These are phyloP conservation scores for Cairneyella variabilis DNA, from an alignment of 495 filamentous ascomycete genomes.

Conservation along the genomic window DNA sequence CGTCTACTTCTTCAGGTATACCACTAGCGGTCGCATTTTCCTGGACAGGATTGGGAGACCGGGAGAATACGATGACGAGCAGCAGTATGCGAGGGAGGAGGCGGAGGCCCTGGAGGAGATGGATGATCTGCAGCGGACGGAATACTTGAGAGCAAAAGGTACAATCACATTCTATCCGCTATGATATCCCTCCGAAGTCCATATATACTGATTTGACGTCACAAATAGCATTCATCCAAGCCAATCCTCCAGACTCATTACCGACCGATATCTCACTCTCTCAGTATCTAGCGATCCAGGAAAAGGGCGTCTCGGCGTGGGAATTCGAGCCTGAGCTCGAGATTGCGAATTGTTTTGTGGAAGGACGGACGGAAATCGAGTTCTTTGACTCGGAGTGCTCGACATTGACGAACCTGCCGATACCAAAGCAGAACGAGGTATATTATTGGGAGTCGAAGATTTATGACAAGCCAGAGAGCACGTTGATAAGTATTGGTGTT, in stretches of 20 bases:
- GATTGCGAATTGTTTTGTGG: constrained; percentile 98
- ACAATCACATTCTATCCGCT: constrained; percentile 23
- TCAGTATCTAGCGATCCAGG: constrained; percentile 96
- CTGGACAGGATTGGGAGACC: constrained; percentile 90
- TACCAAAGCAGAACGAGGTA: constrained; percentile 98
- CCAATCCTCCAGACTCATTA: constrained; percentile 90
- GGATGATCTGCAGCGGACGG: constrained; percentile 87
- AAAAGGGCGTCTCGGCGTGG: constrained; percentile 98
- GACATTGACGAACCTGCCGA: constrained; percentile 92
- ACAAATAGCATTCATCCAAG: constrained; percentile 78
- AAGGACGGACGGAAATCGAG: constrained; percentile 93
- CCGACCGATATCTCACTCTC: constrained; percentile 97
- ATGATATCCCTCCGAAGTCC: background rate
- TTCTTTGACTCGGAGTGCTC: constrained; percentile 98
- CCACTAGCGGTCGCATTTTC: constrained; percentile 81
- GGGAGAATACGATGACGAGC: constrained; percentile 97
- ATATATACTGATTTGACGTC: constrained; percentile 11
- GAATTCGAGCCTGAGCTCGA: constrained; percentile 98
- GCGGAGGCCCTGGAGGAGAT: constrained; percentile 90
- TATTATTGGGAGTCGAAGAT: constrained; percentile 99
- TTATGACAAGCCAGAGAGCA: constrained; percentile 90
- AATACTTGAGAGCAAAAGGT: constrained; percentile 97
- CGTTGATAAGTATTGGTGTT: constrained; percentile 83
- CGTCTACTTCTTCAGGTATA: constrained; percentile 94
- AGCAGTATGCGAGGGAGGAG: constrained; percentile 87